Evolutionary conservation across 2,329 filamentous ascomycete species (phyloP), one percentile per base, ranked within the genome.

Genomic region (Sporothrix humicola): DNA sequence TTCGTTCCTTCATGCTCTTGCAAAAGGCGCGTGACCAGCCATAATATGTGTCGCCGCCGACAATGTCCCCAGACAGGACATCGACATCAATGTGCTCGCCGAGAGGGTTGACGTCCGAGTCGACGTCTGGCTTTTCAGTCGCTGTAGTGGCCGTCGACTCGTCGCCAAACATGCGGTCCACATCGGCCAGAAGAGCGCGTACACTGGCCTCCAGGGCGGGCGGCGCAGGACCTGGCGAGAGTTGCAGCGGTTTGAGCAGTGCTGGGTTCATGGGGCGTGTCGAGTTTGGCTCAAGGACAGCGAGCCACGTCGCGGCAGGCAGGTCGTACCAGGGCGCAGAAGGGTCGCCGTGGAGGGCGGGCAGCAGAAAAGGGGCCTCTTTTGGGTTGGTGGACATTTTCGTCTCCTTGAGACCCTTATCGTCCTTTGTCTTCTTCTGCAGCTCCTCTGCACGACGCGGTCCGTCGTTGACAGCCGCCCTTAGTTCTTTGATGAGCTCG

Each of bases 11-110:
- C 92, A 96, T 96, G 79, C 92, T 92, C 77, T 93, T 86, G 79
- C 93, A 97, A 77, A 97, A 96, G 0, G 85, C 84, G 54, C 88
- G 87, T 5, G 93, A 95, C 94, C 94, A 97, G 75, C 94, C 94
- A 79, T 97, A 97, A 80, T 97, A 97, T 0, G 92, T 93, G 76
- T 93, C 90, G 1, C 90, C 91, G 7, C 86, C 85, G 7, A 90
- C 80, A 1, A 91, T 82, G 2, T 92, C 88, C 0, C 90, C 90
- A 0, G 88, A 91, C n/a, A 88, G 83, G 76, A 91, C 89, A 77
- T 94, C 90, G 2, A 88, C 80, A 20, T 90, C 83, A 71, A 93
- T 84, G 17, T 87, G 82, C 79, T 96, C 91, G 12, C 93, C 94
- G 74, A 96, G 85, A 76, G 91, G 90, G 78, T 93, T 91, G n/a